Evolutionary conservation across 441 rosid genomes (phyloP), one percentile per base, ranked within the genome.

Genomic region (California macrophylla): DNA sequence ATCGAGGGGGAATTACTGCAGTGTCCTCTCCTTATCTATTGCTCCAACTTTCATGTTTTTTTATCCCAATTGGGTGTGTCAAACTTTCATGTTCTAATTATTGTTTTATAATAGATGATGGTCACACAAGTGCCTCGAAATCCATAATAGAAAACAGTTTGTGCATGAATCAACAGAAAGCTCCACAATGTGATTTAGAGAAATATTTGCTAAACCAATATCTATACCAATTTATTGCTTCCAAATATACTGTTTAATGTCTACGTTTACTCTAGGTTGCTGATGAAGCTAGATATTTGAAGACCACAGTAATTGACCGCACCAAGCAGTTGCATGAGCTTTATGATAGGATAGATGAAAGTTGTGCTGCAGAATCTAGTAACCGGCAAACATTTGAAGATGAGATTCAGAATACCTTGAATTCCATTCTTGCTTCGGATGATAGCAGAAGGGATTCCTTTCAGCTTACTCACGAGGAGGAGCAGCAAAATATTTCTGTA

Each of bases 401-500:
- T 73, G 97, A 95, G 78, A 79, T 87, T 74, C 87, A 86, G 66
- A 79, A 75, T 79, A 70, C 79, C 79, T 83, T 95, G 80, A 84
- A 76, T 67, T 20, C 72, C 60, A 80, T 92, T 80, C 86, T 89
- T 74, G 80, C 95, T 69, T 92, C 91, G 72, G 96, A 95, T 77
- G 98, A 90, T 71, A 80, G 76, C 79, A 89, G 99, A 84, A 84
- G 88, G 83, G 81, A 85, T 80, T 78, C 83, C 40, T 85, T 82
- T 79, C 88, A 85, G 68, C 87, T 89, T 78, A 76, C 83, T 73
- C 84, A 84, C 64, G 98, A 92, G 82, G 91, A 89, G 86, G 85
- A 88, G 79, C 92, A 88, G 82, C 98, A 95, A 85, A 95, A 89
- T 86, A 82, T 88, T 69, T 78, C 93, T 66, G 99, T 86, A 84